Evolutionary conservation across 805 yeast genomes (phyloP).

Genomic region (Spencermartinsiella europaea): DNA sequence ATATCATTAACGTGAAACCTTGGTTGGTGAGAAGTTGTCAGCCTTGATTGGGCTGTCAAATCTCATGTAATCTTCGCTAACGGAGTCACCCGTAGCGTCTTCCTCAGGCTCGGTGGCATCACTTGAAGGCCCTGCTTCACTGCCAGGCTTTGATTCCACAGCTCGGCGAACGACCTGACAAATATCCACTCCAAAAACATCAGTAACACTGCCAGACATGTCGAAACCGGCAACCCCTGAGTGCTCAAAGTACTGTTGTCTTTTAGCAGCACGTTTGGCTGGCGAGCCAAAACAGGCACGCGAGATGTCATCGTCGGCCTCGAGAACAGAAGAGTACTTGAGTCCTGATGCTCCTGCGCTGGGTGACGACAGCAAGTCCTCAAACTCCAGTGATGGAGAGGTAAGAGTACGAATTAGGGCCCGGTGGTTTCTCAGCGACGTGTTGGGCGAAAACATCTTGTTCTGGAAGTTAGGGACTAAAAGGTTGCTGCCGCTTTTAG

Average conservation of each 20-base stretch:
- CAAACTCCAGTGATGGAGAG: constrained; percentile 29
- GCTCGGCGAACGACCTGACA: constrained; percentile 47
- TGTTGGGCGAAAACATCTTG: constrained; percentile 20
- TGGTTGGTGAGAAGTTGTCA: constrained; percentile 16
- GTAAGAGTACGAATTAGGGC: constrained; percentile 23
- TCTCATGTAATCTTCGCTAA: background rate
- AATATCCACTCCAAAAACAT: constrained; percentile 55
- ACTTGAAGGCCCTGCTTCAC: background rate
- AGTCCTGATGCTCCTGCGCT: constrained; percentile 1
- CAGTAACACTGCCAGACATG: constrained; percentile 33
- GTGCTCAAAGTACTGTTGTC: constrained; percentile 27
- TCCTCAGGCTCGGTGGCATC: constrained; percentile 4
- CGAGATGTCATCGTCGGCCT: constrained; percentile 31
- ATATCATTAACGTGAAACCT: background rate
- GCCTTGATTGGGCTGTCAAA: constrained; percentile 23
- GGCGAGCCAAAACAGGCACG: constrained; percentile 36
- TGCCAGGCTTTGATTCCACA: constrained; percentile 26
- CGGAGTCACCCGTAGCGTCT: constrained; percentile 4
- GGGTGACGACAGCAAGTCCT: constrained; percentile 30
- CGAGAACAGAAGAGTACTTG: constrained; percentile 3
- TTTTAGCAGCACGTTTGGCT: constrained; percentile 27
- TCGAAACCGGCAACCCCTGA: constrained; percentile 21
- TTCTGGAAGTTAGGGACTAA: background rate
- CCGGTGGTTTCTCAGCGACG: constrained; percentile 26
- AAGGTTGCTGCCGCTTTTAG: background rate